Percentiles rank a stretch among this genome's conserved stretches.
Conservation (phyloP, 768 basidiomycete species). For the Termitomyces sp. region DNA sequence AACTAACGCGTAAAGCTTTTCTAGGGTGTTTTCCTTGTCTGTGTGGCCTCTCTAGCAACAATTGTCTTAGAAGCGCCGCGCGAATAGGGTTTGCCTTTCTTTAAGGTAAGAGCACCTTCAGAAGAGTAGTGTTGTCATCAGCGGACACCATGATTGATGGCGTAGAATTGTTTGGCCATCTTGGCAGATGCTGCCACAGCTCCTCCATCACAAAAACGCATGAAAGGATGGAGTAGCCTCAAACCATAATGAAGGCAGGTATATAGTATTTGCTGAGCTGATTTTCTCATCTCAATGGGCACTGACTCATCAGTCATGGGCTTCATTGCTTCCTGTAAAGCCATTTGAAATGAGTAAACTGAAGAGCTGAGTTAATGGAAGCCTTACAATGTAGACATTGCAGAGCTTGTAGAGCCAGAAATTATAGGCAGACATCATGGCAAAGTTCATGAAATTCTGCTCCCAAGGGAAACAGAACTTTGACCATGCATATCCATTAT, state of each 20-base stretch:
- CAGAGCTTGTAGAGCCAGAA: conserved; percentile 99
- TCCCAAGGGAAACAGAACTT: too few species aligned
- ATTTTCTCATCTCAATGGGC: conserved; percentile 59
- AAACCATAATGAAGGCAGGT: conserved; percentile 91
- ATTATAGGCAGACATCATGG: conserved; percentile 80
- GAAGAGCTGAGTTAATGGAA: background rate
- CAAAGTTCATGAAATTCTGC: conserved; percentile 93
- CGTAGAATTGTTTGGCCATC: conserved; percentile 77
- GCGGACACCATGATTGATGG: conserved; percentile 88
- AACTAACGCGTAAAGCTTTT: too few species aligned
- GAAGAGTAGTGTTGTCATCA: too few species aligned
- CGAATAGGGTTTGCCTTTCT: too few species aligned
- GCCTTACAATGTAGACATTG: conserved; percentile 92
- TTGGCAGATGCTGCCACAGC: conserved; percentile 93
- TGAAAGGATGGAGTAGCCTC: conserved; percentile 92
- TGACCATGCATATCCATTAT: too few species aligned
- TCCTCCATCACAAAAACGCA: conserved; percentile 99
- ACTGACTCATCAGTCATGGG: conserved; percentile 88
- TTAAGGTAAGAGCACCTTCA: too few species aligned
- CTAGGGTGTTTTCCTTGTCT: too few species aligned
- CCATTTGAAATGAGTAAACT: background rate
- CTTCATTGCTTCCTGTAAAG: conserved; percentile 91
- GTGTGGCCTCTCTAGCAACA: too few species aligned
- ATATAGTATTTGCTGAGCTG: conserved; percentile 94
- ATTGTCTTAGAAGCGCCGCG: too few species aligned